Percentiles rank a stretch among this genome's conserved stretches.
phyloP scores from a whole-genome alignment of 768 basidiomycete species.

The Kwoniella shandongensis region DNA sequence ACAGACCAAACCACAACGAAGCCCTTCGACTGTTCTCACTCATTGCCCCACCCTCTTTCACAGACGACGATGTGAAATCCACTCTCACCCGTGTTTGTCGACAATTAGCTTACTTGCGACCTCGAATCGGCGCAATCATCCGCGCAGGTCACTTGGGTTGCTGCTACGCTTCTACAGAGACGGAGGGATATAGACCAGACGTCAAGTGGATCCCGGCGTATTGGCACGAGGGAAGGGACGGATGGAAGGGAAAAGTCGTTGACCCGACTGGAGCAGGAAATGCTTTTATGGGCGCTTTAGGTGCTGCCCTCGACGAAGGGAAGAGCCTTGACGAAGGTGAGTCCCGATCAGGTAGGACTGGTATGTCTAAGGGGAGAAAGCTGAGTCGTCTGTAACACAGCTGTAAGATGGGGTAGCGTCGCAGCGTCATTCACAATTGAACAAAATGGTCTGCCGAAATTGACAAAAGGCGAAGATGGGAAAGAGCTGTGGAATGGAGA shows the following conservation, averaged over 20 bases:
- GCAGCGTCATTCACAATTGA: slow-evolving; percentile 31
- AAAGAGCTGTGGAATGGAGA: slow-evolving; percentile 27
- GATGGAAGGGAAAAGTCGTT: slow-evolving; percentile 21
- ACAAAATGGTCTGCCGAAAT: slow-evolving; percentile 21
- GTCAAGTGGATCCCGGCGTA: slow-evolving; percentile 34
- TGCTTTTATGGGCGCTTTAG: slow-evolving; percentile 37
- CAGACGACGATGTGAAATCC: not conserved
- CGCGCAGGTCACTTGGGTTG: slow-evolving; percentile 29
- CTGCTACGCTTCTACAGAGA: slow-evolving; percentile 22
- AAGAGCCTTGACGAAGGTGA: slow-evolving; percentile 25
- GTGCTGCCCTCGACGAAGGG: slow-evolving; percentile 29
- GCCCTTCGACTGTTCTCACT: slow-evolving; percentile 22
- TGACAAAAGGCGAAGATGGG: not conserved
- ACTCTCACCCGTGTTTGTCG: slow-evolving; percentile 8
- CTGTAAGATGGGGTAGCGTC: slow-evolving; percentile 25
- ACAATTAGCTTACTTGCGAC: slow-evolving; percentile 1
- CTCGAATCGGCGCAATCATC: slow-evolving; percentile 24
- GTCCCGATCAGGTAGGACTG: slow-evolving; percentile 2
- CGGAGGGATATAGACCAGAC: not conserved
- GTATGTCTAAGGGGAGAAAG: too few species aligned
- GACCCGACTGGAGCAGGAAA: slow-evolving; percentile 46
- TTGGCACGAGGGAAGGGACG: slow-evolving; percentile 19
- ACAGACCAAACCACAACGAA: slow-evolving; percentile 40
- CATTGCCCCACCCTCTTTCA: not conserved
- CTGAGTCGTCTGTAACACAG: too few species aligned